Evolutionary conservation across 176 grass and related monocot species (phyloP), one percentile per base, ranked within the genome.

Genomic region (Luzula sylvatica): DNA sequence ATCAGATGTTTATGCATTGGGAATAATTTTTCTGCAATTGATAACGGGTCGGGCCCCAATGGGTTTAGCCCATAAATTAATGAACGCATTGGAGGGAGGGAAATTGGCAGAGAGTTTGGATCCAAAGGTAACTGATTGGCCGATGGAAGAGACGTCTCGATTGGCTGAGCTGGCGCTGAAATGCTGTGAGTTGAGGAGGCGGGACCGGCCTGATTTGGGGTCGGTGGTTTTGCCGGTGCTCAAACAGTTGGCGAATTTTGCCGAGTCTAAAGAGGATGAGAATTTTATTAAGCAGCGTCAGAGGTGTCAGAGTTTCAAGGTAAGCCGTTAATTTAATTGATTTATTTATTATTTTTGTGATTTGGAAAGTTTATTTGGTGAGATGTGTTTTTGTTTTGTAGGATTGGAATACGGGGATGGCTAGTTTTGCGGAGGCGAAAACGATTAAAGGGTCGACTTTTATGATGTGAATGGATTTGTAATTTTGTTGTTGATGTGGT

Each of bases 1-100:
- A 63, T 86, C 87, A 4, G 87, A 94, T 15, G 75, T 94, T 11
- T 94, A 94, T 45, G 81, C 87, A 14, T 81, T 94, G 4, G 87
- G 87, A 11, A 64, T 94, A 39, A 78, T 86, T 46, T 78, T 69
- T 51, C 87, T 94, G 26, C 87, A 94, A 74, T 59, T 94, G 55
- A 54, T 94, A 53, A 86, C 87, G 15, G 87, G 45, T 20, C 68
- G 11, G 46, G 75, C 65, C 3, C 61, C 87, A 9, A 93, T 93
- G 87, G 87, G 87, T 20, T 81, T 93, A 5, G 73, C 87, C 1
- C 79, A 93, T 38, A 50, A 44, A 22, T 73, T 93, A 53, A 57
- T 52, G 12, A 71, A 74, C 29, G 81, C 81, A 14, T 4, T 93
- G 55, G 81, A 93, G 46, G 69, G 65, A 35, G 87, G 81, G 15